phyloP scores from a whole-genome alignment of 805 yeast genomes.

The Diddensiella caesifluorescens region DNA sequence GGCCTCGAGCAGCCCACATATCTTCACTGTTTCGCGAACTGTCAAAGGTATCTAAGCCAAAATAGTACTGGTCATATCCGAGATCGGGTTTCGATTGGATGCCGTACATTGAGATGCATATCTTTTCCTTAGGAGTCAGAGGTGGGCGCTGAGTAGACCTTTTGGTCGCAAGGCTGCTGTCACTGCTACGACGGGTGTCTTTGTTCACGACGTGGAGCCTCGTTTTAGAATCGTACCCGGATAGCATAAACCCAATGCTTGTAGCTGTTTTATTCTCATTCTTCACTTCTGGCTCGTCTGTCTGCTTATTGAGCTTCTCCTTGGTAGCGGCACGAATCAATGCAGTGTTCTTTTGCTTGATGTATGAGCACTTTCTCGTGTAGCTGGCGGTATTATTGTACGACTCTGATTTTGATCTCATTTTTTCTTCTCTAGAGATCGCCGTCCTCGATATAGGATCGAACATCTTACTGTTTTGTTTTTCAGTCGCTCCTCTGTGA shows the following conservation, averaged over 20 bases:
- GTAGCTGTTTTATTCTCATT: constrained; percentile 1
- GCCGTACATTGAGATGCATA: constrained; percentile 9
- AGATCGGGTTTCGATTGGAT: constrained; percentile 6
- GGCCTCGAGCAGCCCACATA: constrained; percentile 18
- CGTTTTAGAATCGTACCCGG: constrained; percentile 17
- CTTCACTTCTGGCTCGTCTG: neutral
- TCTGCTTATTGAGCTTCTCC: neutral
- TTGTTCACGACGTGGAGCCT: constrained; percentile 19
- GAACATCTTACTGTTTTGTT: neutral
- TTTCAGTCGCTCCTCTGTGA: constrained; percentile 14
- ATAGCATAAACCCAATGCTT: constrained; percentile 12
- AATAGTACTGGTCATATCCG: constrained; percentile 7
- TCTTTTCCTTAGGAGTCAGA: constrained; percentile 3
- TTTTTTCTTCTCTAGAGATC: neutral
- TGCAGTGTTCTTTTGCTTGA: neutral
- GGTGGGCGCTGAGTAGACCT: neutral
- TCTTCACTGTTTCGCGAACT: constrained; percentile 1
- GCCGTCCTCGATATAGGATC: neutral
- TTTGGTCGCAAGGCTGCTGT: neutral
- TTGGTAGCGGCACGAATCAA: neutral
- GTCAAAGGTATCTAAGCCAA: constrained; percentile 2
- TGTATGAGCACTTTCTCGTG: constrained; percentile 20
- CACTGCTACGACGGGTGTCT: constrained; percentile 5
- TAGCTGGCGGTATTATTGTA: constrained; percentile 2
- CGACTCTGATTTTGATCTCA: neutral